Base-by-base conservation (phyloP, 768 basidiomycete species). In the Gymnopilus junonius region DNA sequence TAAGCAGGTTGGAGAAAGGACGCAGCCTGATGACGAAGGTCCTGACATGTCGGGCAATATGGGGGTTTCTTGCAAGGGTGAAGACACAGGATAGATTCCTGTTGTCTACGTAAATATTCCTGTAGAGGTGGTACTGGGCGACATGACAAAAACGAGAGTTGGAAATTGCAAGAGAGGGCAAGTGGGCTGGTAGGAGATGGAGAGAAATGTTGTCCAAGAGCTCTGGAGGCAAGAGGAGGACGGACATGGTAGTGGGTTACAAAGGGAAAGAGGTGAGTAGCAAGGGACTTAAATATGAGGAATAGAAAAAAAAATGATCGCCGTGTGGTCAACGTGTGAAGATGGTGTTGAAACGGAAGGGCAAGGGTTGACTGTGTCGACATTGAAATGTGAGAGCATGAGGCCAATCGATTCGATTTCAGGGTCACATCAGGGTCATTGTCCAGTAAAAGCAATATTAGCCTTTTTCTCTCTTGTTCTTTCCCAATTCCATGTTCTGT, bases 71-170 rank as follows among this genome's bases (percentile, higher is more conserved):
- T 10, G 89, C 86, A 63, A 93, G 85, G 58, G 87, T 85, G 64
- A 74, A 62, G 59, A 90, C 76, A 71, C 86, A 77, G 65, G 73
- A 55, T 61, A 86, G 79, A 65, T 85, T 85, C 67, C 73, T 76
- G 7, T 79, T 67, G 31, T 86, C 81, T 57, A 86, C 66, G 54
- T 77, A 71, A 65, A 92, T 67, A 69, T 84, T 74, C 58, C 87
- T 82, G 74, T 90, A 93, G 74, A 93, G 87, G 35, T 80, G 71
- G 62, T 85, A 85, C 62, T 85, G 85, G 0, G 87, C 88, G 67
- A 85, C 73, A 58, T 76, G 76, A 64, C 77, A 75, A 69, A 89
- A 68, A 34, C 71, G 65, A 14, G 81, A 71, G 64, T 66, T 75
- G 7, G 85, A 77, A 20, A 71, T 75, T 1, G 89, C 80, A 65